A percentile compares a stretch with the other conserved stretches of the same genome.
These are phyloP conservation scores for Talaromyces sp. DNA, from an alignment of 2,329 filamentous ascomycete genomes.

Conservation along the genomic window DNA sequence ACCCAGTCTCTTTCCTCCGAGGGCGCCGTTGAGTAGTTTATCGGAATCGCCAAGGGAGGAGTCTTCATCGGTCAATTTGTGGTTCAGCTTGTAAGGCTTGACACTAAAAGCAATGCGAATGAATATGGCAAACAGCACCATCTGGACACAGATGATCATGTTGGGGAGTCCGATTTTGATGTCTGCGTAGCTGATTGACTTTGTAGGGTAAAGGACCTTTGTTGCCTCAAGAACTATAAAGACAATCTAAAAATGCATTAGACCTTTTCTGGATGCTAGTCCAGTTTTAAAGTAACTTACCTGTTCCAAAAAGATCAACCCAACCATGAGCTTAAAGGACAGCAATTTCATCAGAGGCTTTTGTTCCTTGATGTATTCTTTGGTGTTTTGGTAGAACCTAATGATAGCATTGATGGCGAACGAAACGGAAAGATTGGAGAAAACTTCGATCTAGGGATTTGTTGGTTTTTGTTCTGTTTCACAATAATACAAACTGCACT, in stretches of 20 bases:
- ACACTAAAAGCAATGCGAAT: not conserved
- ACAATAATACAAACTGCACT: not conserved
- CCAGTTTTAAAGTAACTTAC: not conserved
- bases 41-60: not conserved
- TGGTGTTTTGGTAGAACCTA: constrained; percentile 1
- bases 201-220: not conserved
- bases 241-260: not conserved
- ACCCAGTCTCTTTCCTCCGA: not conserved
- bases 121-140: not conserved
- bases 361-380: constrained; percentile 1
- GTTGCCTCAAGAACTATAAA: constrained; percentile 3
- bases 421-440: constrained; percentile 1
- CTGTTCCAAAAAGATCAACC: not conserved
- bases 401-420: constrained; percentile 1
- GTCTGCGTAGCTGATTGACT: constrained; percentile 1
- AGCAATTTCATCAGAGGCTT: constrained; percentile 2
- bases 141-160: constrained; percentile 3
- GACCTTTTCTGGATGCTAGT: not conserved
- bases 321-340: constrained; percentile 2
- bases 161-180: constrained; percentile 4
- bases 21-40: not conserved
- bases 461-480: not conserved
- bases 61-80: not conserved
- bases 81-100: not conserved
- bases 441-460: not conserved